Evolutionary conservation across 116 monocot species (phyloP), one percentile per base, ranked within the genome.

Genomic region (Papilionanthe hybrid): DNA sequence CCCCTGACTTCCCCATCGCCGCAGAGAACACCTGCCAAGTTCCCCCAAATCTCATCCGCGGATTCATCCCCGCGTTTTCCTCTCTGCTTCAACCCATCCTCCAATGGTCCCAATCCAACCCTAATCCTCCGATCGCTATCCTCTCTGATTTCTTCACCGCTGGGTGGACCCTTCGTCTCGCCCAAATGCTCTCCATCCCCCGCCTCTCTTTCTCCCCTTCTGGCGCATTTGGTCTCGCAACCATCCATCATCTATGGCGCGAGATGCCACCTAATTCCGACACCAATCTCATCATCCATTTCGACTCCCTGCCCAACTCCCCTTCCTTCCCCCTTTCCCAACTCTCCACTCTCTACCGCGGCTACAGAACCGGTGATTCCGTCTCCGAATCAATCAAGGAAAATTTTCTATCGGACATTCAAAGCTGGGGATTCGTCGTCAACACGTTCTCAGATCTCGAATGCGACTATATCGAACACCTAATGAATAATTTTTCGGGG

Each of bases 381-480:
- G 65, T 83, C 27, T 83, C 79, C 65, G 88, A 90, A 60, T 82
- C 67, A 56, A 71, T 90, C 18, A 86, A 65, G 71, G 84, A 86
- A 1, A 75, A 81, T 7, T 81, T 88, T n/a, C 50, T 82, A 7
- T 19, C 19, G 1, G 86, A 90, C 19, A 29, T 71, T 29, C 37
- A 60, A 25, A 84, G 85, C 75, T 77, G 79, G 84, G 86, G 86
- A 0, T 42, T 81, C 63, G 53, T 90, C 42, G 76, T 85, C 77
- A 88, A 90, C 79, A 77, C 86, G 0, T 90, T 90, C 73, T 9
- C 45, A 13, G 86, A 48, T 0, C 66, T 92, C 18, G 92, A 92
- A 44, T 77, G 67, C 22, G 30, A 20, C 5, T 86, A 84, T 29
- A 25, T 90, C 4, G 79, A 83, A 1, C 71, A 80, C 75, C 30